Evolutionary conservation across 2,329 filamentous ascomycete species (phyloP).

Genomic region (Atkinsonella hypoxylon): DNA sequence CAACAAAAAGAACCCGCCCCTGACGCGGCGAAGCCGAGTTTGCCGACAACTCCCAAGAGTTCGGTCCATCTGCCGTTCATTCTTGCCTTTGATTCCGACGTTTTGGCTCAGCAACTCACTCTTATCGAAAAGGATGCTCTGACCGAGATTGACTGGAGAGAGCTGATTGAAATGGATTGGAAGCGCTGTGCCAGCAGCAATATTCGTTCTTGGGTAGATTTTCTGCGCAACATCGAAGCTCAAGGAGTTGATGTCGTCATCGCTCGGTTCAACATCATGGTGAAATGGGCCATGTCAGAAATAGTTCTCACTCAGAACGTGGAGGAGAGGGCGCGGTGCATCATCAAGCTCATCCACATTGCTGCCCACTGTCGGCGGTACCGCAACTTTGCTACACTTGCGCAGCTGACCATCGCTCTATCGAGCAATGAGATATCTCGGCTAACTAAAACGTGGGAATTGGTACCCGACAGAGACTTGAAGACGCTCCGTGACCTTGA

Average conservation of each 20-base stretch:
- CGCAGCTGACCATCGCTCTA: conserved; percentile 66
- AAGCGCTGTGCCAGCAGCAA: conserved; percentile 54
- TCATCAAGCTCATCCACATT: conserved; percentile 75
- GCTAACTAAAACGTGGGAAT: conserved; percentile 57
- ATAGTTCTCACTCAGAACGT: conserved; percentile 60
- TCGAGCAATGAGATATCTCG: conserved; percentile 61
- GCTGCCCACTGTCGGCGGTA: conserved; percentile 62
- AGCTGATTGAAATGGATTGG: conserved; percentile 74
- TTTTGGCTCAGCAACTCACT: conserved; percentile 72
- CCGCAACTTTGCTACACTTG: conserved; percentile 75
- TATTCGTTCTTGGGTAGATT: conserved; percentile 70
- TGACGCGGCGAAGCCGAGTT: conserved; percentile 20
- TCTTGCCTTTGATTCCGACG: conserved; percentile 66
- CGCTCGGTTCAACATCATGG: conserved; percentile 77
- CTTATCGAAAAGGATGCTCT: conserved; percentile 78
- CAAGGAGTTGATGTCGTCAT: conserved; percentile 74
- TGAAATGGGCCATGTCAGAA: conserved; percentile 77
- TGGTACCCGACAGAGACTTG: conserved; percentile 54
- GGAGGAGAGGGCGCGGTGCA: conserved; percentile 61
- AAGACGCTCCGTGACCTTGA: conserved; percentile 58
- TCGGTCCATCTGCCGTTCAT: conserved; percentile 65
- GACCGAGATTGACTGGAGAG: conserved; percentile 81
- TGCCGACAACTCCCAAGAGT: conserved; percentile 24
- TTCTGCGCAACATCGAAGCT: conserved; percentile 59
- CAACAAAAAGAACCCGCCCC: conserved; percentile 25